Base-by-base conservation (phyloP, 2,329 filamentous ascomycete genomes). In the Anthostomella pinea region DNA sequence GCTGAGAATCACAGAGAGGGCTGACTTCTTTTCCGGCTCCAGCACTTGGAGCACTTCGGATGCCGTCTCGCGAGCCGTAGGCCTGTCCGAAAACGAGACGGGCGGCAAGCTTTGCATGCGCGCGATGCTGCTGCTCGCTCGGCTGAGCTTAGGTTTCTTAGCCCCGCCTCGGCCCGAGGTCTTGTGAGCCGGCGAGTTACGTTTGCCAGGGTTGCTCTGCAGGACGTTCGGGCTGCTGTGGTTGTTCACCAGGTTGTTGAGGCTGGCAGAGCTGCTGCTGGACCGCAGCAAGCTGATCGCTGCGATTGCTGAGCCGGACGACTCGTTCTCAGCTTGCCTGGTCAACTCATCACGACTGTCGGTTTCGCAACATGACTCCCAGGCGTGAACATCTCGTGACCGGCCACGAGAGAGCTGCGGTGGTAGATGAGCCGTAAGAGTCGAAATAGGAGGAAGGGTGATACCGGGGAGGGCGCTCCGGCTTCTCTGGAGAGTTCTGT, bases 291-390 rank as follows among this genome's bases (percentile, higher is more conserved):
- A 72, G 46, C 81, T 87, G 42, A 95, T 93, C 22, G 86, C 87
- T 21, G 85, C 85, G 41, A 85, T 77, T 35, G 87, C 87, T 26
- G 85, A 90, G 15, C 87, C 87, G 49, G 75, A 87, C 6, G 79
- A 79, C 56, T 94, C 87, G 50, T 87, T 81, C 63, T 91, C 85
- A 8, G 86, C 85, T 49, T 87, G 84, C n/a, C 78, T 77, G 15
- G 83, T 89, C 37, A 95, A 68, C 48, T 88, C 85, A 54, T 88
- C 87, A 27, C 85, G 81, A 33, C 77, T 68, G 48, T 93, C 86
- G 6, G 83, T 81, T 57, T 95, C 87, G 53, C 87, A 91, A 66
- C 86, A 90, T 39, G 88, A 88, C 56, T 95, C 87, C 91, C 91
- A 96, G 6, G 85, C 86, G 33, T 89, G 81, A 13, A 89, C 87